Conservation (phyloP, 73 alveolate species). For the Tetrahymena elliotti region DNA sequence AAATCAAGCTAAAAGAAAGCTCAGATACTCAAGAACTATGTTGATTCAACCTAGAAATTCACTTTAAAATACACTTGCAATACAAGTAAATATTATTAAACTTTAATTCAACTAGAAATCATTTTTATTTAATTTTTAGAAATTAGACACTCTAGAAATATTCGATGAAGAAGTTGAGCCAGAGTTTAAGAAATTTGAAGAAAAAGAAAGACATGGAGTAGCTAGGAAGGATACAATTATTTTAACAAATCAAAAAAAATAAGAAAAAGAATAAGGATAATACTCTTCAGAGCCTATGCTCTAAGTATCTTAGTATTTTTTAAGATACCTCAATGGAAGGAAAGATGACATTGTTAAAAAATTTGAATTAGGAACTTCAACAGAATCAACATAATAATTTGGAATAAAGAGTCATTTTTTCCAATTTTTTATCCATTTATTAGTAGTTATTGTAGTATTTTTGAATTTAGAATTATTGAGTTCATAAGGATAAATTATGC, state of each 20-base stretch:
- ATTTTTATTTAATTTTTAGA: no score
- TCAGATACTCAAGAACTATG: background rate
- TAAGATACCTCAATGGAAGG: background rate
- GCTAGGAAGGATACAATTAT: background rate
- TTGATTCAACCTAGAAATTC: background rate
- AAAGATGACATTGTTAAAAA: background rate
- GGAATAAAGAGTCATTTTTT: background rate
- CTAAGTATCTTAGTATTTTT: background rate
- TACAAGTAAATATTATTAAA: background rate
- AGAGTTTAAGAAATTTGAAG: background rate
- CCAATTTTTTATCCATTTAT: background rate
- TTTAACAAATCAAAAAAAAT: background rate
- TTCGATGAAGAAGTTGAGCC: background rate
- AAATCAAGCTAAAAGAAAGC: background rate
- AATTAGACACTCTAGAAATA: background rate
- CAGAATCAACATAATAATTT: background rate
- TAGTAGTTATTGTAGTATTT: background rate
- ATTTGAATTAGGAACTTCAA: background rate
- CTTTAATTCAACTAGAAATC: background rate
- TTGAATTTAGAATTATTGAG: background rate
- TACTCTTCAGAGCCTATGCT: background rate
- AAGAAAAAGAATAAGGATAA: background rate
- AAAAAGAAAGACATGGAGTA: background rate
- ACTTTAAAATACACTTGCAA: background rate
- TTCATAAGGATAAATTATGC: background rate